phyloP scores from a whole-genome alignment of 1,284 basidiomycete species.

The Fistulinella cinereoalba region DNA sequence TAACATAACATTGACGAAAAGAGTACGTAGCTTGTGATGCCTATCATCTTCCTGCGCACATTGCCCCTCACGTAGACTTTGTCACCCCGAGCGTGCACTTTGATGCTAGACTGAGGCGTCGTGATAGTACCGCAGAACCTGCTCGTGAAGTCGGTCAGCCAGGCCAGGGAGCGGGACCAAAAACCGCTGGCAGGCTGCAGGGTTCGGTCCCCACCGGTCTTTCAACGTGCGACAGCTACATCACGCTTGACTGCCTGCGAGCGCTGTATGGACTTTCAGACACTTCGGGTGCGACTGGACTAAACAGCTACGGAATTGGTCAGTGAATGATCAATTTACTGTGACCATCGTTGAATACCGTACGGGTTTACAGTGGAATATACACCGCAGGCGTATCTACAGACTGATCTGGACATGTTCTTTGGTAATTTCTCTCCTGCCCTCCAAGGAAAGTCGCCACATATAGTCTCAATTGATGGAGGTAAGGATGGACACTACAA shows the following conservation, averaged over 20 bases:
- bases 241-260: conserved; percentile 37
- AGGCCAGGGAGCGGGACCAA: conserved; percentile 16
- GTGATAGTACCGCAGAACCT: conserved; percentile 1
- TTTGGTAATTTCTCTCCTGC: conserved; percentile 32
- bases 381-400: conserved; percentile 37
- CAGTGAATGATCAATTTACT: neutral
- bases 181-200: conserved; percentile 19
- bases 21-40: conserved; percentile 23
- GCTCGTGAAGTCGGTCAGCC: conserved; percentile 12
- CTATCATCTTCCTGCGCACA: conserved; percentile 26
- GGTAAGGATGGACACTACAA: conserved; percentile 7
- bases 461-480: conserved; percentile 30
- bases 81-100: conserved; percentile 28
- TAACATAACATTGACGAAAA: conserved; percentile 14
- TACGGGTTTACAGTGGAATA: conserved; percentile 22
- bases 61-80: conserved; percentile 32
- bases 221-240: conserved; percentile 36
- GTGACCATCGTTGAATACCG: neutral
- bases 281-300: conserved; percentile 22
- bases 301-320: conserved; percentile 39
- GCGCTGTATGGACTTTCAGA: conserved; percentile 36
- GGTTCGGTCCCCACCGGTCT: conserved; percentile 9
- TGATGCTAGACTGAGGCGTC: conserved; percentile 19
- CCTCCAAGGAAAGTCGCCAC: conserved; percentile 16
- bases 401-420: conserved; percentile 46